Base-by-base conservation (phyloP, 371 early-diverging fungal species). In the Enterospora canceri region DNA sequence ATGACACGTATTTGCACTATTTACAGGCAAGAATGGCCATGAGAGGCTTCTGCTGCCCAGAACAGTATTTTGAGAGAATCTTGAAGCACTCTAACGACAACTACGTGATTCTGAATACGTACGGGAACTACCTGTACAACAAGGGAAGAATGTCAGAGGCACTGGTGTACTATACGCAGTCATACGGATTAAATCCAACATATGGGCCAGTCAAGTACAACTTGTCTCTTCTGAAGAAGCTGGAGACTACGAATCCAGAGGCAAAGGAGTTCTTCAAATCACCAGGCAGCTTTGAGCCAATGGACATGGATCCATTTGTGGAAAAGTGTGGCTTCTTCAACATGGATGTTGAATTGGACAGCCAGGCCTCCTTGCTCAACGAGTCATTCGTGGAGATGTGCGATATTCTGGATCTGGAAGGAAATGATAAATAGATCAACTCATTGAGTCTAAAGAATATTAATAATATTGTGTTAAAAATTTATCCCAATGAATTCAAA, bases 1-100 rank as follows among this genome's bases (percentile, higher is more conserved):
- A 15, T 62, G 63, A 62, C 53, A 48, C 63, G 19, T 62, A 62
- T 28, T 31, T 48, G 4, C 12, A 5, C n/a, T 62, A 62, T 50
- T 3, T 62, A 5, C 3, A 26, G 5, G 29, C 8, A 5, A 62
- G 63, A 50, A 19, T 35, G n/a, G 61, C n/a, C 4, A 35, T 19
- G 8, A 8, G n/a, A 5, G 29, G 3, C 23, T 4, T 5, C 12
- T 23, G 16, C 4, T 4, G 15, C 18, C 19, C 4, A 4, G 47
- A 61, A 5, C 5, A 28, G 4, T 51, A 62, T 62, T 30, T 62
- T 50, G 51, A 48, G 4, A 5, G 29, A 33, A n/a, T 19, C 2
- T 18, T 62, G 16, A 51, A 50, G 16, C 2, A 5, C 28, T 12
- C 4, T 28, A 24, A 33, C n/a, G 28, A 62, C 15, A 51, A 51